phyloP scores from a whole-genome alignment of 1,284 basidiomycete species.

The Pulveroboletus sp. region DNA sequence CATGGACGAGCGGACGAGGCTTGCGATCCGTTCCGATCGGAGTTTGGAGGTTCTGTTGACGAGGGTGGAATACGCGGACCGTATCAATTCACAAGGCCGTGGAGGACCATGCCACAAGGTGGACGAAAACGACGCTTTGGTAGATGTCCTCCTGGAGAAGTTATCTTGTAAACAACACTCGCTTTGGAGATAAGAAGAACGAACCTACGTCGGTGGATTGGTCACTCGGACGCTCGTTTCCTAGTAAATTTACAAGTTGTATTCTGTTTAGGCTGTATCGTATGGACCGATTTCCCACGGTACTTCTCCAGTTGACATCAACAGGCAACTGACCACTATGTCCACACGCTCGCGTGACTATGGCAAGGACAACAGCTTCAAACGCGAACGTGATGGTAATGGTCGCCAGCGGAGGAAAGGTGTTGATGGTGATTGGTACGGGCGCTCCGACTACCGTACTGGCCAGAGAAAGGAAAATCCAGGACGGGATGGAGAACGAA shows the following conservation, averaged over 20 bases:
- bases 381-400: constrained; percentile 13
- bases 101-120: neutral
- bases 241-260: neutral
- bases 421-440: constrained; percentile 2
- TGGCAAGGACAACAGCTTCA: constrained; percentile 14
- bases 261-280: too few relatives aligned
- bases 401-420: constrained; percentile 9
- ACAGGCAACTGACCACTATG: constrained; percentile 11
- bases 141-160: constrained; percentile 17
- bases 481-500: constrained; percentile 44
- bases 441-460: constrained; percentile 11
- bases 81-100: constrained; percentile 14
- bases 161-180: constrained; percentile 11
- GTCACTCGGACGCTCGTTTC: neutral
- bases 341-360: constrained; percentile 20
- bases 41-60: constrained; percentile 9
- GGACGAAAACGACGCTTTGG: constrained; percentile 23
- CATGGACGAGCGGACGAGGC: neutral
- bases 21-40: constrained; percentile 25
- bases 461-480: constrained; percentile 12
- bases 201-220: neutral
- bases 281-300: constrained; percentile 24
- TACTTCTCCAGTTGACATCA: neutral
- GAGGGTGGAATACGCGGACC: neutral
- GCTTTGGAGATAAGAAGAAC: neutral